Percentiles rank a stretch among this genome's conserved stretches.
Conservation (phyloP, 805 yeast genomes). For the Teunomyces barrocoloradensis region DNA sequence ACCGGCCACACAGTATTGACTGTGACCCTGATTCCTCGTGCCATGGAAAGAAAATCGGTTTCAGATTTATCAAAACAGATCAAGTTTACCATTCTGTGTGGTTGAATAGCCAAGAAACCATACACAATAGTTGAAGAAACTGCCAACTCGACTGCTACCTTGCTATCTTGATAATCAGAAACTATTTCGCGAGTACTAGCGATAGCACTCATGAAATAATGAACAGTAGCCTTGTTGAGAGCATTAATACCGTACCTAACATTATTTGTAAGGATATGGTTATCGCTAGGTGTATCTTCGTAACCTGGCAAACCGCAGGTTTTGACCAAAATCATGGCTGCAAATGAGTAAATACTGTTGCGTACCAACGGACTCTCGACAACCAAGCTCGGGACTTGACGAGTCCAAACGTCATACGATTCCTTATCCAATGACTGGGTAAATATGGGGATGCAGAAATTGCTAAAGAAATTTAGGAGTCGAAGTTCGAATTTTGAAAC, state of each 20-base stretch:
- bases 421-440: conserved; percentile 19
- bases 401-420: conserved; percentile 23
- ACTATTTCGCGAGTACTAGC: conserved; percentile 9
- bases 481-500: conserved; percentile 23
- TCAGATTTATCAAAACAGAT: conserved; percentile 19
- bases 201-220: conserved; percentile 21
- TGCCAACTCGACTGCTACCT: conserved; percentile 12
- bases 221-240: conserved; percentile 3
- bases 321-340: conserved; percentile 12
- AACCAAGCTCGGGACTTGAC: conserved; percentile 24
- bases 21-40: conserved; percentile 15
- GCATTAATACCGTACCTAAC: background rate
- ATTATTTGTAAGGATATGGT: background rate
- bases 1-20: background rate
- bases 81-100: conserved; percentile 27
- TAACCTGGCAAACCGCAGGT: conserved; percentile 20
- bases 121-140: conserved; percentile 22
- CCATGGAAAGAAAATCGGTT: conserved; percentile 21
- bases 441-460: conserved; percentile 25
- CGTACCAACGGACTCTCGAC: conserved; percentile 23
- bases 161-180: conserved; percentile 1
- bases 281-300: conserved; percentile 4
- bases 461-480: conserved; percentile 26
- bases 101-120: conserved; percentile 31
- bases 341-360: conserved; percentile 21